phyloP scores from a whole-genome alignment of 805 yeast species.

The Sugiyamaella marilandica region DNA sequence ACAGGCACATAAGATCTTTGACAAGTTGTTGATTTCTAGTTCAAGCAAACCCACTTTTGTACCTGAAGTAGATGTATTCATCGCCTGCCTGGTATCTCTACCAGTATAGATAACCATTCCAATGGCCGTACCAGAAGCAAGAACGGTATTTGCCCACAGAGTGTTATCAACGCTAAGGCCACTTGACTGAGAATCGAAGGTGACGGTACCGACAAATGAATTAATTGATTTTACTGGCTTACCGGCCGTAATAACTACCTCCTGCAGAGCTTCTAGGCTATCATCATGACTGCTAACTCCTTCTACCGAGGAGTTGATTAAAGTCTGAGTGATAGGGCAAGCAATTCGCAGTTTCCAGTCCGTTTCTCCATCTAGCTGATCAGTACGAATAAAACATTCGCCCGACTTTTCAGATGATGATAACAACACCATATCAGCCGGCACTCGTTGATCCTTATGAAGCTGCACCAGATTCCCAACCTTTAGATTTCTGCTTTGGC shows the following conservation, averaged over 20 bases:
- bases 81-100: constrained; percentile 84
- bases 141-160: constrained; percentile 95
- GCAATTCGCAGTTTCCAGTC: constrained; percentile 95
- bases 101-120: constrained; percentile 93
- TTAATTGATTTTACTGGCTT: constrained; percentile 84
- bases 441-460: constrained; percentile 79
- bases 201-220: constrained; percentile 68
- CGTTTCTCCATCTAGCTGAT: constrained; percentile 97
- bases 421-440: constrained; percentile 85
- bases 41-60: constrained; percentile 89
- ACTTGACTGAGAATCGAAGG: constrained; percentile 48
- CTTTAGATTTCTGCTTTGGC: constrained; percentile 56
- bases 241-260: constrained; percentile 60
- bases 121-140: constrained; percentile 88
- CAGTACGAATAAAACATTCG: constrained; percentile 91
- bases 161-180: constrained; percentile 82
- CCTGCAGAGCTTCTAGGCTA: constrained; percentile 28
- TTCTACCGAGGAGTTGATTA: background rate
- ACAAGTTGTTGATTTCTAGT: constrained; percentile 79
- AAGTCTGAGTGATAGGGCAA: constrained; percentile 60
- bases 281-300: constrained; percentile 36
- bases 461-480: constrained; percentile 84
- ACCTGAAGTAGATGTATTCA: constrained; percentile 84
- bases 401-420: constrained; percentile 78
- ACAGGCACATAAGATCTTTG: constrained; percentile 82